Conservation (phyloP, 306 rosid species). For the Benincasa hispida region DNA sequence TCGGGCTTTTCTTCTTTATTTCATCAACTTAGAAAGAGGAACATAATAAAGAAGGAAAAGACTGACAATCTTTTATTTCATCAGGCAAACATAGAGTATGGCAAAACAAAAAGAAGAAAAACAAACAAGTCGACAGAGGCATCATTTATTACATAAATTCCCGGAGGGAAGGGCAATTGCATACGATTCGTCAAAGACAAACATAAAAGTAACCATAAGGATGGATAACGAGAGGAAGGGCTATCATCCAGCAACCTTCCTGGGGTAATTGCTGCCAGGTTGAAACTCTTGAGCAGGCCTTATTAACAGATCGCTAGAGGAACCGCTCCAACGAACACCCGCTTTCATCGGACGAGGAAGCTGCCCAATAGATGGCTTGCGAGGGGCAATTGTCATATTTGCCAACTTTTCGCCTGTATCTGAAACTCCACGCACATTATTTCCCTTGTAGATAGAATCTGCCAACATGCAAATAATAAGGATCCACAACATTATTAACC, state of each 20-base stretch:
- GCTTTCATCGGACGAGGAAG: slow-evolving; percentile 69
- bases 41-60: not conserved
- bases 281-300: slow-evolving; percentile 47
- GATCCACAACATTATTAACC: not conserved
- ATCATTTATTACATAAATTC: not conserved
- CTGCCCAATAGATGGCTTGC: slow-evolving; percentile 40
- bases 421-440: slow-evolving; percentile 39
- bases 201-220: not conserved
- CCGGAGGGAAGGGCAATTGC: not conserved
- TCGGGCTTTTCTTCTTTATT: too few relatives aligned
- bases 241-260: slow-evolving; percentile 64
- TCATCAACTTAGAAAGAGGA: not conserved
- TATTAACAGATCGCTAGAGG: slow-evolving; percentile 44
- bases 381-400: slow-evolving; percentile 44
- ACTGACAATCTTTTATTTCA: not conserved
- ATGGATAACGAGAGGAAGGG: not conserved
- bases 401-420: slow-evolving; percentile 68
- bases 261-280: slow-evolving; percentile 39
- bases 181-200: not conserved
- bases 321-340: slow-evolving; percentile 68
- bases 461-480: slow-evolving; percentile 6
- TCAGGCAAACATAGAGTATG: not conserved
- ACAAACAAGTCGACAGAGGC: not conserved
- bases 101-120: not conserved
- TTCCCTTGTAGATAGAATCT: slow-evolving; percentile 48